Percentiles rank a stretch among this genome's conserved stretches.
These are phyloP conservation scores for Pistacia integerrima DNA, from an alignment of 345 rosid species.

Conservation along the genomic window DNA sequence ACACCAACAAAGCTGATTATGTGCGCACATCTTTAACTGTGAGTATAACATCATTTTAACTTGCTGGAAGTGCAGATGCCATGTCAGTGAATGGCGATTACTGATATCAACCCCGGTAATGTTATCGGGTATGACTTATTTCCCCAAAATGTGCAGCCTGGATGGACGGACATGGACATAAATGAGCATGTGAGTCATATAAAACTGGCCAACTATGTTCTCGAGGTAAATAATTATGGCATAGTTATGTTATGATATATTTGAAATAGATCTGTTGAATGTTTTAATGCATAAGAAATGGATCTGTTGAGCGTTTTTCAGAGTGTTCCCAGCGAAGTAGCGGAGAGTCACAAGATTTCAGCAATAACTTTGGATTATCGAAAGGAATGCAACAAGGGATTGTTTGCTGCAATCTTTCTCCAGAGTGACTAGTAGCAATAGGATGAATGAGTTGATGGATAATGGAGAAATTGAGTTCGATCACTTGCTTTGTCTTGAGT, in stretches of 20 bases:
- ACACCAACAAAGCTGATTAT: constrained; percentile 16
- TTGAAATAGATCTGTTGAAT: too few species aligned
- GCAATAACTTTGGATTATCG: constrained; percentile 25
- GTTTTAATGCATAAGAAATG: too few species aligned
- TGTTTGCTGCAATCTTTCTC: constrained; percentile 25
- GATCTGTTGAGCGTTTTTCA: not conserved
- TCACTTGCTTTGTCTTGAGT: constrained; percentile 26
- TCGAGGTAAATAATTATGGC: not conserved
- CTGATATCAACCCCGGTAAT: too few species aligned
- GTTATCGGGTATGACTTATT: too few species aligned
- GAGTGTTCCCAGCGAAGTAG: constrained; percentile 21
- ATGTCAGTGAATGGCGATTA: too few species aligned
- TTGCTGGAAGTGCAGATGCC: too few species aligned
- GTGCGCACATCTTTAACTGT: constrained; percentile 10
- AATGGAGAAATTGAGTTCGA: constrained; percentile 20
- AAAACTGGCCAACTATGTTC: constrained; percentile 15
- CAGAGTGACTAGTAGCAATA: not conserved
- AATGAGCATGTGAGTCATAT: constrained; percentile 24
- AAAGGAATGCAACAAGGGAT: constrained; percentile 27
- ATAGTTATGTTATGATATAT: too few species aligned
- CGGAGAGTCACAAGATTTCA: constrained; percentile 20
- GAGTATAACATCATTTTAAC: not conserved
- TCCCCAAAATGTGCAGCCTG: constrained; percentile 16
- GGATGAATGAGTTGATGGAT: not conserved
- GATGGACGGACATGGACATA: constrained; percentile 24